A percentile compares a stretch with the other conserved stretches of the same genome.
Evolutionary conservation across 2,329 filamentous ascomycete species (phyloP).

Genomic region (Botrytis fragariae): DNA sequence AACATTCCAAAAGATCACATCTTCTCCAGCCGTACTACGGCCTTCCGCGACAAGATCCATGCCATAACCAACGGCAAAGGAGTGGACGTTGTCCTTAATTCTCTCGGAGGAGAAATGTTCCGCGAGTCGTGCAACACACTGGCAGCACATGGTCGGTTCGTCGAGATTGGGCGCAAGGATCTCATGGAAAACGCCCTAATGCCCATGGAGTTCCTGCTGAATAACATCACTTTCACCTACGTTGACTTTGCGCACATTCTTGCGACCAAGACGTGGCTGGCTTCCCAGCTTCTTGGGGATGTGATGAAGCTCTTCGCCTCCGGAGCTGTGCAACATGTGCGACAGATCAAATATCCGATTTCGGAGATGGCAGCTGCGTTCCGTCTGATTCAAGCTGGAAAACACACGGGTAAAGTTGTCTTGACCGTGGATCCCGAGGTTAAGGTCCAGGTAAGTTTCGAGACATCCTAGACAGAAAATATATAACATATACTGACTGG

Average conservation of each 20-base stretch:
- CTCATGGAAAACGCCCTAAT: not conserved
- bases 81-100: not conserved
- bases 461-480: no score
- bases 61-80: not conserved
- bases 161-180: not conserved
- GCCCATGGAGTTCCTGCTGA: not conserved
- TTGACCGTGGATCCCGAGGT: not conserved
- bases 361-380: not conserved
- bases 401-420: not conserved
- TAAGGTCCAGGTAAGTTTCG: no score
- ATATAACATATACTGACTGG: no score
- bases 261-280: not conserved
- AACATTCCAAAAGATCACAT: not conserved
- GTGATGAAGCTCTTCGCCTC: not conserved
- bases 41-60: not conserved
- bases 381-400: not conserved
- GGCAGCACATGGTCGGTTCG: not conserved
- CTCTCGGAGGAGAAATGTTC: not conserved
- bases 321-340: not conserved
- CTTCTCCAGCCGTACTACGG: not conserved
- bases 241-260: not conserved
- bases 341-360: not conserved
- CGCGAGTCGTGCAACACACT: not conserved
- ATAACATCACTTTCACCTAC: not conserved
- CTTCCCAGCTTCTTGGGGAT: not conserved